Base-by-base conservation (phyloP, 805 yeast species). In the Wickerhamiella sorbophila region DNA sequence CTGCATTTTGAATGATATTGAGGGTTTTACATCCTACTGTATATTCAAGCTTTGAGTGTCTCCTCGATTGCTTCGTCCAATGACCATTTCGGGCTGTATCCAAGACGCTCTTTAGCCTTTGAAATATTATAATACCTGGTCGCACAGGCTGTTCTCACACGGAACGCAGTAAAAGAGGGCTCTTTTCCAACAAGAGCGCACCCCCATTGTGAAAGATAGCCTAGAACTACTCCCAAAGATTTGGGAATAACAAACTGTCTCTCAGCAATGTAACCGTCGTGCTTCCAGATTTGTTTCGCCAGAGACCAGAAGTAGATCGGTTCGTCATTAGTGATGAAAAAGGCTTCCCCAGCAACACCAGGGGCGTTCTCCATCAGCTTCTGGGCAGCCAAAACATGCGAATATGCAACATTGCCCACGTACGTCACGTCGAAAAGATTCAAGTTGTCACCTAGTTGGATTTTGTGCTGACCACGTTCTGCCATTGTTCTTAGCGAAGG, bases 291-390 rank as follows among this genome's bases (percentile, higher is more conserved):
- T 1, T 94, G 81, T 56, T 96, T 74, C 6, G 96, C 96, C 52
- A 91, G 67, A 3, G 96, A 84, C 96, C 97, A 91, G 62, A 91
- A 91, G 61, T 87, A 93, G 15, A 91, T 73, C 16, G 98, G 98
- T 3, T 87, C 71, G 61, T 87, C 97, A 58, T 91, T 91, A 5
- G 98, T 88, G 48, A 91, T 67, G 57, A 88, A 85, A 60, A 85
- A 91, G 1, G 79, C 72, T 59, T 88, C 84, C 41, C 98, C 98
- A 4, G 84, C 79, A 19, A 88, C 76, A 21, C 54, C 48, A 1
- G 53, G 44, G 8, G 70, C 64, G 43, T 73, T 66, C 8, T 17
- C 42, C 16, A 84, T 60, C 16, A 87, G 59, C 59, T 77, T 77
- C 54, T 80, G 65, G 4, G 95, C 94, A 1, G 97, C 98, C 39